phyloP scores from a whole-genome alignment of 2,329 filamentous ascomycete species.

The Xylariaceae sp. region DNA sequence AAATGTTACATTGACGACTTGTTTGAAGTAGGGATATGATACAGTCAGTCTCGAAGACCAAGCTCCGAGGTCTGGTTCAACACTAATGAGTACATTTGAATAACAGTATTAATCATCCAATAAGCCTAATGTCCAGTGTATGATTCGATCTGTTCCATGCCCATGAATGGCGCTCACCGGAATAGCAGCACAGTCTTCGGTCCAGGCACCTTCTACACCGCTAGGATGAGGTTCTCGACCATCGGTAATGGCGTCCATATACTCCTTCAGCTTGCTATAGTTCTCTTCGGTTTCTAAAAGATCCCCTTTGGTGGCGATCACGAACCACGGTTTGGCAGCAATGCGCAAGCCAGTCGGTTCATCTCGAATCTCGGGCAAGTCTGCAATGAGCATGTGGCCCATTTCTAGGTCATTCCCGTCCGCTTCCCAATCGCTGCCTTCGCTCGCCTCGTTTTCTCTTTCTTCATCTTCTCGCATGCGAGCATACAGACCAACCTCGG shows the following conservation, averaged over 20 bases:
- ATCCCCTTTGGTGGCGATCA: conserved; percentile 91
- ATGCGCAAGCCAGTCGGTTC: conserved; percentile 59
- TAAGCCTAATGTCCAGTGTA: conserved; percentile 68
- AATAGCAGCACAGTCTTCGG: conserved; percentile 62
- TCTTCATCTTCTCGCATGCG: conserved; percentile 73
- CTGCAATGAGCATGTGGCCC: conserved; percentile 29
- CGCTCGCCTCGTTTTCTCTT: conserved; percentile 57
- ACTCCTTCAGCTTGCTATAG: conserved; percentile 64
- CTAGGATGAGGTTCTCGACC: conserved; percentile 70
- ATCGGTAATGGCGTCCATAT: conserved; percentile 63
- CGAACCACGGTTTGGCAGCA: conserved; percentile 94
- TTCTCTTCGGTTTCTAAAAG: conserved; percentile 73
- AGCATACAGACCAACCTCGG: conserved; percentile 82
- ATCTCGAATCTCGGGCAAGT: conserved; percentile 7
- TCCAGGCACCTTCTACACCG: conserved; percentile 54
- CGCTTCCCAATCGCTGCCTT: conserved; percentile 55
- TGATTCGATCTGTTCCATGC: conserved; percentile 73
- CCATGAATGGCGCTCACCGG: conserved; percentile 88
- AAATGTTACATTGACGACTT: too few relatives aligned
- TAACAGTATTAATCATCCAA: conserved; percentile 44
- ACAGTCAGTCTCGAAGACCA: too few relatives aligned
- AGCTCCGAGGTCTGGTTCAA: too few relatives aligned
- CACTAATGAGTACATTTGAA: neutral
- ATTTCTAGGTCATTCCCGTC: conserved; percentile 37
- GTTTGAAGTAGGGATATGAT: too few relatives aligned